A percentile compares a stretch with the other conserved stretches of the same genome.
phyloP scores from a whole-genome alignment of 2,329 filamentous ascomycete genomes.

The Fusarium odoratissimum region DNA sequence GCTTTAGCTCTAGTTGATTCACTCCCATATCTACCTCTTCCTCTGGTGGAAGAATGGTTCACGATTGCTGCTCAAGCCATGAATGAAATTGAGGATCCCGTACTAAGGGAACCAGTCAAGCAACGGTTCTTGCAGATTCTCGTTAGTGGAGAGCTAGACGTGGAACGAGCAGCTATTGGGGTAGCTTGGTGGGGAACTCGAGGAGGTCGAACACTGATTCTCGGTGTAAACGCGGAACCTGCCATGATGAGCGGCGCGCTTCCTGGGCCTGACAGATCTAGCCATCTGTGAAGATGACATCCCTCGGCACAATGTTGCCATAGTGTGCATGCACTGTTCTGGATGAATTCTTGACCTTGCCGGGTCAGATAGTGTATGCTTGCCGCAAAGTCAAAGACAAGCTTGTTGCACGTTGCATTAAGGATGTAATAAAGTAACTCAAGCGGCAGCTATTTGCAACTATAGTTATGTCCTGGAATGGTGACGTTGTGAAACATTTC shows the following conservation, averaged over 20 bases:
- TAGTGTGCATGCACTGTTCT: background rate
- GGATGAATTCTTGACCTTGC: background rate
- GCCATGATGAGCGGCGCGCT: conserved; percentile 69
- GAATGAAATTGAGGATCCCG: conserved; percentile 69
- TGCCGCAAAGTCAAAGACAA: background rate
- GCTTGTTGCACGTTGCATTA: conserved; percentile 11
- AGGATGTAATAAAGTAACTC: background rate
- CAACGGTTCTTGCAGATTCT: conserved; percentile 83
- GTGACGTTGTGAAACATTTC: conserved; percentile 12
- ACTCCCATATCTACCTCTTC: conserved; percentile 77
- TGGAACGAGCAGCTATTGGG: conserved; percentile 81
- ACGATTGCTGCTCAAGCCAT: conserved; percentile 76
- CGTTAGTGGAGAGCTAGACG: conserved; percentile 86
- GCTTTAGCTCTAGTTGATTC: conserved; percentile 83
- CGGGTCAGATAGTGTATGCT: background rate
- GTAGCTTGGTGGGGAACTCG: conserved; percentile 86
- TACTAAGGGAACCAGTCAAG: conserved; percentile 73
- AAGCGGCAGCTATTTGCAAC: conserved; percentile 11
- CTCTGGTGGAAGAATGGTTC: conserved; percentile 83
- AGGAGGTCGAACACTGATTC: conserved; percentile 64
- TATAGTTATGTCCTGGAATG: conserved; percentile 15
- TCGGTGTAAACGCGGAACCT: conserved; percentile 45
- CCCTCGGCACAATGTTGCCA: background rate
- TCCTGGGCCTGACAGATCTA: conserved; percentile 47
- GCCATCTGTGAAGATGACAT: conserved; percentile 50